These are phyloP conservation scores for Coemansia erecta DNA, from an alignment of 192 early-diverging fungal genomes.

Conservation along the genomic window DNA sequence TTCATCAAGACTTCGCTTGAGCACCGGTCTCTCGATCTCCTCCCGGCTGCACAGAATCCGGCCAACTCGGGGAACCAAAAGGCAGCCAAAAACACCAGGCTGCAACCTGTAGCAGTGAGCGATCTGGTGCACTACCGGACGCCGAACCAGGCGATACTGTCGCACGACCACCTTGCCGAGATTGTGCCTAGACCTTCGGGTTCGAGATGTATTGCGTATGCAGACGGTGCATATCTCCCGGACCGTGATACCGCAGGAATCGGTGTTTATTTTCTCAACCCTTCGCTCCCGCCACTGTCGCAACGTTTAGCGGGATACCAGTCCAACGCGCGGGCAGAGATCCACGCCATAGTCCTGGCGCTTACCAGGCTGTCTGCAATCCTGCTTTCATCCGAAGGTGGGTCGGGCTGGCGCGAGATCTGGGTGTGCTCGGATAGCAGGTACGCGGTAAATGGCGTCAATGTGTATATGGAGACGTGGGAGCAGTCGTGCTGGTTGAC, in stretches of 20 bases:
- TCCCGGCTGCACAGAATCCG: not conserved
- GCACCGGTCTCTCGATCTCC: conserved; percentile 9
- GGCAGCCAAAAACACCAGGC: not conserved
- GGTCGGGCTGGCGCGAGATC: conserved; percentile 13
- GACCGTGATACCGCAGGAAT: conserved; percentile 33
- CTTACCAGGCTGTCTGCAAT: conserved; percentile 8
- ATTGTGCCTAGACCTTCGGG: conserved; percentile 25
- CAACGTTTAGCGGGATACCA: conserved; percentile 30
- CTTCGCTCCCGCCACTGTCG: conserved; percentile 18
- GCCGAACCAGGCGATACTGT: conserved; percentile 35
- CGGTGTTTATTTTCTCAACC: conserved; percentile 35
- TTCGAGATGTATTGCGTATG: conserved; percentile 23
- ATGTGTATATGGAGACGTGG: conserved; percentile 43
- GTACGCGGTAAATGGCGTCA: conserved; percentile 45
- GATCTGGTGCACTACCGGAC: conserved; percentile 29
- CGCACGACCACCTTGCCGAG: conserved; percentile 39
- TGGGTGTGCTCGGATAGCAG: conserved; percentile 51
- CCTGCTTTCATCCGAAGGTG: not conserved
- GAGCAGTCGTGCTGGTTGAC: conserved; percentile 29
- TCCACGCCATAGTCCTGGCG: conserved; percentile 26
- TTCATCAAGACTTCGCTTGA: conserved; percentile 17
- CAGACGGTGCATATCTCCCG: conserved; percentile 37
- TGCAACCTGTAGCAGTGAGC: not conserved
- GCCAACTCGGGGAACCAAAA: not conserved
- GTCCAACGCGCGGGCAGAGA: conserved; percentile 39